These are phyloP conservation scores for Pleomassaria siparia DNA, from an alignment of 2,329 filamentous ascomycete species.

Conservation along the genomic window DNA sequence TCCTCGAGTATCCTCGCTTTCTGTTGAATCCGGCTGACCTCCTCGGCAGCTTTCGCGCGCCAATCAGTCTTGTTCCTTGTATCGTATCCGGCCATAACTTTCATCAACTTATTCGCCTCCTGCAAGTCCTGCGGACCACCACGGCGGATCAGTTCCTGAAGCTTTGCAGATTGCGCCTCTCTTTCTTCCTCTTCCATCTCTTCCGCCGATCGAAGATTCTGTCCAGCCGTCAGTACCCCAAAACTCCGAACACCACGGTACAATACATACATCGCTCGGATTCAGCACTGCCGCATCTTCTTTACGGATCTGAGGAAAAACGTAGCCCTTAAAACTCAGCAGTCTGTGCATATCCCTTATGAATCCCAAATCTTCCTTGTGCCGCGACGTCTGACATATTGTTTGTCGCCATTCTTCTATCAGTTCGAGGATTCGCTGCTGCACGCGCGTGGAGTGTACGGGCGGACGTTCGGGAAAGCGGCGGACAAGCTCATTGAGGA, in stretches of 20 bases:
- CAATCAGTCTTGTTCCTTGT: slow-evolving; percentile 96
- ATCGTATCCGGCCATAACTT: slow-evolving; percentile 97
- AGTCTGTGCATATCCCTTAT: slow-evolving; percentile 97
- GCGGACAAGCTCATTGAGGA: slow-evolving; percentile 95
- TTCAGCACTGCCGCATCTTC: slow-evolving; percentile 97
- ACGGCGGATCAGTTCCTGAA: slow-evolving; percentile 92
- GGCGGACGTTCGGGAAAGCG: slow-evolving; percentile 94
- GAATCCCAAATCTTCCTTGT: slow-evolving; percentile 95
- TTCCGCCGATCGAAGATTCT: slow-evolving; percentile 94
- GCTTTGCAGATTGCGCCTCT: slow-evolving; percentile 94
- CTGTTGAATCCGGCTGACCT: slow-evolving; percentile 91
- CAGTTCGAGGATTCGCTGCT: slow-evolving; percentile 88
- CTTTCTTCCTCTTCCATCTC: slow-evolving; percentile 98
- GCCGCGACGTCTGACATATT: slow-evolving; percentile 96
- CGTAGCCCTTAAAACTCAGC: slow-evolving; percentile 94
- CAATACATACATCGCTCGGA: slow-evolving; percentile 80
- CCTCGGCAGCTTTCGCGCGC: slow-evolving; percentile 93
- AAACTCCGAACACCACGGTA: background rate
- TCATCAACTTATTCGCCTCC: slow-evolving; percentile 97
- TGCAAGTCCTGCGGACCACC: slow-evolving; percentile 91
- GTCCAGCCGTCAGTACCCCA: slow-evolving; percentile 22
- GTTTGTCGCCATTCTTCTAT: slow-evolving; percentile 99
- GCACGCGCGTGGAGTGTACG: slow-evolving; percentile 80
- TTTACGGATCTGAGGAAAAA: slow-evolving; percentile 86
- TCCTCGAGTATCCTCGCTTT: slow-evolving; percentile 93